Evolutionary conservation across 352 stramenopile genomes (phyloP).

Genomic region (Phytophthora ohioensis): DNA sequence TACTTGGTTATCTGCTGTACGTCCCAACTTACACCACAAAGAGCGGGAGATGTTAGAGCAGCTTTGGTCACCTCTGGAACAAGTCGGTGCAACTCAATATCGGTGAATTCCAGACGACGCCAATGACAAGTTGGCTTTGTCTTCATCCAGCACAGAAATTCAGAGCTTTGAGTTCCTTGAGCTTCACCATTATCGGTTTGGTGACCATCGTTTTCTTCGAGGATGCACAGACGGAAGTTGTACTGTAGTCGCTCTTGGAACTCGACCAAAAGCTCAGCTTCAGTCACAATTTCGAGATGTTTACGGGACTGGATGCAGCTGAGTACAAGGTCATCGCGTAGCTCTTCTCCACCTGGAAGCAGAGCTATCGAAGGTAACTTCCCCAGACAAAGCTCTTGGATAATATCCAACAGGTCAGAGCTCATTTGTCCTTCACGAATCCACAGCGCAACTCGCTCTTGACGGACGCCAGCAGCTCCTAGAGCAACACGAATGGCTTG

Average conservation of each 20-base stretch:
- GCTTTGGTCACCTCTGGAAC: constrained; percentile 23
- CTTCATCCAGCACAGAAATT: constrained; percentile 29
- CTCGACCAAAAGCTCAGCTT: constrained; percentile 40
- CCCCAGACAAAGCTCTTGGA: constrained; percentile 43
- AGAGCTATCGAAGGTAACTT: constrained; percentile 51
- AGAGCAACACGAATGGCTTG: constrained; percentile 19
- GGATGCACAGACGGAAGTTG: constrained; percentile 60
- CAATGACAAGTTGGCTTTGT: constrained; percentile 35
- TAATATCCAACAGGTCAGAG: constrained; percentile 29
- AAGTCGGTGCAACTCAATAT: constrained; percentile 13
- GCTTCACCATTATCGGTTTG: not conserved
- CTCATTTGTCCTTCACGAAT: constrained; percentile 28
- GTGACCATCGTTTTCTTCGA: constrained; percentile 21
- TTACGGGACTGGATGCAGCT: constrained; percentile 48
- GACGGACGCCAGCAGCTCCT: constrained; percentile 36
- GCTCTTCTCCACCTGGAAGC: constrained; percentile 33
- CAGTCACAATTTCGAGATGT: constrained; percentile 44
- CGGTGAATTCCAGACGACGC: constrained; percentile 25
- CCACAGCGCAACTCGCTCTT: constrained; percentile 51
- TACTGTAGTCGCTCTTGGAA: constrained; percentile 42
- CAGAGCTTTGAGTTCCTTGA: not conserved
- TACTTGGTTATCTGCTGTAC: constrained; percentile 11
- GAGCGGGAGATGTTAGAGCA: constrained; percentile 9
- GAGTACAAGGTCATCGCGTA: constrained; percentile 46
- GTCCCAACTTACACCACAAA: constrained; percentile 18